Percentiles rank a stretch among this genome's conserved stretches.
Conservation (phyloP, 2,329 filamentous ascomycete genomes). For the Fusarium begoniae region DNA sequence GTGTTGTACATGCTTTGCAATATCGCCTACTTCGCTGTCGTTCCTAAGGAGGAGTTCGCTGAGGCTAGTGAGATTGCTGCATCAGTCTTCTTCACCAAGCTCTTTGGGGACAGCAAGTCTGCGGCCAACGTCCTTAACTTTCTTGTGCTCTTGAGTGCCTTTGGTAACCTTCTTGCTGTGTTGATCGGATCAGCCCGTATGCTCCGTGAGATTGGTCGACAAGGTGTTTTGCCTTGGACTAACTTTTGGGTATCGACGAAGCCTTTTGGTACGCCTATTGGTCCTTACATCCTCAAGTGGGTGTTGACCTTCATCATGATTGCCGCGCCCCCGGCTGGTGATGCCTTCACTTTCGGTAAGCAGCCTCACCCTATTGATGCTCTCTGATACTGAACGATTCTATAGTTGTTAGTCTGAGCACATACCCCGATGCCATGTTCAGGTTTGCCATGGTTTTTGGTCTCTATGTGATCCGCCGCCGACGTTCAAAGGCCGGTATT, state of each 20-base stretch:
- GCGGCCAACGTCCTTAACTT: slow-evolving; percentile 65
- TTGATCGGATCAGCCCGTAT: slow-evolving; percentile 64
- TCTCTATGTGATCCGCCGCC: slow-evolving; percentile 65
- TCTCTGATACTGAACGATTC: too few species aligned
- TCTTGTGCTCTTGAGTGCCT: slow-evolving; percentile 64
- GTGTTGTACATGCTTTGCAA: slow-evolving; percentile 67
- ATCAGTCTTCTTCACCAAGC: slow-evolving; percentile 65
- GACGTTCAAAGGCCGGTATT: slow-evolving; percentile 61
- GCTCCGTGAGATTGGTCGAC: slow-evolving; percentile 68
- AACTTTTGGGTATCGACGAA: slow-evolving; percentile 69
- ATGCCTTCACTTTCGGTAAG: slow-evolving; percentile 66
- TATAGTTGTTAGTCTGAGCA: slow-evolving; percentile 65
- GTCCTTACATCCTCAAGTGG: slow-evolving; percentile 68
- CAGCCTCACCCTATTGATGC: too few species aligned
- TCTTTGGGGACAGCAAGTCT: slow-evolving; percentile 59
- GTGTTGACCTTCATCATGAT: slow-evolving; percentile 67
- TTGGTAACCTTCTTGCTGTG: slow-evolving; percentile 67
- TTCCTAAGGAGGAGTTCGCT: slow-evolving; percentile 63
- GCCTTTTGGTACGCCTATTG: slow-evolving; percentile 70
- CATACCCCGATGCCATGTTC: slow-evolving; percentile 69
- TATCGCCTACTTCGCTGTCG: slow-evolving; percentile 68
- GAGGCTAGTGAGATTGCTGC: slow-evolving; percentile 64
- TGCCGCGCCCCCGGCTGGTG: slow-evolving; percentile 66
- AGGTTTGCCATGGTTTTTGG: slow-evolving; percentile 64
- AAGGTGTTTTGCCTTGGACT: slow-evolving; percentile 69